phyloP scores from a whole-genome alignment of 352 stramenopile genomes.

The Globisporangium solare region DNA sequence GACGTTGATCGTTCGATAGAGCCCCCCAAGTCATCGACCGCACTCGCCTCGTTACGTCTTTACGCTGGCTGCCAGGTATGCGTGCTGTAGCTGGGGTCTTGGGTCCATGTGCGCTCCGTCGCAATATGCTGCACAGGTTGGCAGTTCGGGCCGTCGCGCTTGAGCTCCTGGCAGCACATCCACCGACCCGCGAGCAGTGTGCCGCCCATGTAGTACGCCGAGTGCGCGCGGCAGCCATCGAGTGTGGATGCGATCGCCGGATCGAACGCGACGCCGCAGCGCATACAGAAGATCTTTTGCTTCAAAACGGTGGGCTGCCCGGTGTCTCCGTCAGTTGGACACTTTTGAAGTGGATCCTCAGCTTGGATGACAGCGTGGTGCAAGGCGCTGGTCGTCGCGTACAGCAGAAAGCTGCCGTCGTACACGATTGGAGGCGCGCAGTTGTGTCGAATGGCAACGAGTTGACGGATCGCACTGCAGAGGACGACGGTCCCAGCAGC shows the following conservation, averaged over 20 bases:
- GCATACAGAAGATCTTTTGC: constrained; percentile 19
- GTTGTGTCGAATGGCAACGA: constrained; percentile 26
- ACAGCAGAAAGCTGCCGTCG: constrained; percentile 42
- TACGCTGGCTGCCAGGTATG: constrained; percentile 26
- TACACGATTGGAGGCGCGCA: constrained; percentile 22
- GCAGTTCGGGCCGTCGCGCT: constrained; percentile 30
- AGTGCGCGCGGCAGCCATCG: constrained; percentile 34
- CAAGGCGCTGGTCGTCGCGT: constrained; percentile 30
- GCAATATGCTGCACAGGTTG: constrained; percentile 27
- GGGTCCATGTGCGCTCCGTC: constrained; percentile 22
- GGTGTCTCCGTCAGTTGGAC: background rate
- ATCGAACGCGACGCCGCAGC: constrained; percentile 30
- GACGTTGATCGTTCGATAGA: too few relatives aligned
- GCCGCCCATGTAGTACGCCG: constrained; percentile 45
- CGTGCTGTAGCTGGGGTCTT: constrained; percentile 34
- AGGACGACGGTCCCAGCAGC: constrained; percentile 29
- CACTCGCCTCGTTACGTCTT: too few relatives aligned
- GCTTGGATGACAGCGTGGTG: constrained; percentile 13
- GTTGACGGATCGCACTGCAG: constrained; percentile 34
- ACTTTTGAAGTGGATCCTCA: too few relatives aligned
- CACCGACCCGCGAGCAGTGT: constrained; percentile 37
- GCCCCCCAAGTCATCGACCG: too few relatives aligned
- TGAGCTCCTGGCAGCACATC: constrained; percentile 45
- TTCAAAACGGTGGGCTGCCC: background rate
- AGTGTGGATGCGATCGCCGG: constrained; percentile 20